Evolutionary conservation across 2,329 filamentous ascomycete species (phyloP), one percentile per base, ranked within the genome.

Genomic region (Phialophora tarda): DNA sequence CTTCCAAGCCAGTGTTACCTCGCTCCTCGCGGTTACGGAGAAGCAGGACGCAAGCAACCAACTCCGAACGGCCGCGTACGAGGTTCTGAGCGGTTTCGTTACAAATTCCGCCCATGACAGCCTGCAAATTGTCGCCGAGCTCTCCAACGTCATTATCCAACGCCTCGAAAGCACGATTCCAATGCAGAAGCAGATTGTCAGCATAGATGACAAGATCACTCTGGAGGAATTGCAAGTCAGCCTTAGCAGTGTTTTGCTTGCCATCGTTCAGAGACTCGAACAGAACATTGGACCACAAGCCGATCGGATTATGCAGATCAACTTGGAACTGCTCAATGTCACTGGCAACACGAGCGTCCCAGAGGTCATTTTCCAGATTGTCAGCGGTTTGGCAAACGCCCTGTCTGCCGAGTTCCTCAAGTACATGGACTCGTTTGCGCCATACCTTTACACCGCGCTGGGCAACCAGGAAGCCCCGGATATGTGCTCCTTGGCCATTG

Each of bases 151-250:
- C 63, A 91, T 97, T 71, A 87, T 99, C 68, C 91, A 96, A 82
- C 91, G 95, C 66, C 84, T 99, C 30, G 91, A 97, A 81, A 91
- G 92, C 78, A 97, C 95, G 0, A 84, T 98, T 62, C 89, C 90
- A 38, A 88, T 99, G 81, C 93, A 97, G 79, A 85, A 87, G 73
- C 95, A 99, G 81, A 92, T 98, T 66, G 93, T 98, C 73, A 97
- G 93, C 76, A 91, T 97, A 30, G 95, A 99, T 79, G 95, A 99
- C 80, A 94, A 90, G 79, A 92, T 98, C 71, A 96, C 91, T 4
- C 85, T 99, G 3, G 93, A 98, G 77, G 95, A 99, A 80, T 96
- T 99, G 87, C 95, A 98, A 82, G 97, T 93, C 59, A 97, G 93
- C 78, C 85, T 99, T 75, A 90, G 89, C 78, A 96, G 92, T 62